A percentile compares a stretch with the other conserved stretches of the same genome.
These are phyloP conservation scores for Capronia epimyces DNA, from an alignment of 2,329 filamentous ascomycete genomes.

Conservation along the genomic window DNA sequence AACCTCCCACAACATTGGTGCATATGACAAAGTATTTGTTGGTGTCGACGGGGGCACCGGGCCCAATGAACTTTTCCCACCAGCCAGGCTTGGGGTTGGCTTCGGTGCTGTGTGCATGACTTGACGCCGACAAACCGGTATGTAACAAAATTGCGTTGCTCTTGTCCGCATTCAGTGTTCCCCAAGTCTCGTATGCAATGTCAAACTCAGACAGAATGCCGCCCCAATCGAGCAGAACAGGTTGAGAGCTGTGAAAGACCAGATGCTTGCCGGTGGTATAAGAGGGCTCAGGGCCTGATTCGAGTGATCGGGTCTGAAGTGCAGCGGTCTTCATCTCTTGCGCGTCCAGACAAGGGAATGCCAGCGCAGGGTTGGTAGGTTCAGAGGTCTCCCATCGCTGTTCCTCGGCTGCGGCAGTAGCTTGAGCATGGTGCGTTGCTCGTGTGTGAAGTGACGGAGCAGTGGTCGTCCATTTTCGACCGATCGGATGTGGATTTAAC, in stretches of 20 bases:
- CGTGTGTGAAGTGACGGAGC: conserved; percentile 19
- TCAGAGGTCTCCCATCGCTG: conserved; percentile 29
- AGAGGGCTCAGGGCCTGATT: conserved; percentile 80
- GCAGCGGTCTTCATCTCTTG: conserved; percentile 71
- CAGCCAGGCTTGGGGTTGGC: conserved; percentile 83
- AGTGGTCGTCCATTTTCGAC: neutral
- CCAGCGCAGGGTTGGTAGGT: conserved; percentile 74
- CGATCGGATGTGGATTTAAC: neutral
- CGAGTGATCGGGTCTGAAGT: conserved; percentile 56
- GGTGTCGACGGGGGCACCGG: conserved; percentile 78
- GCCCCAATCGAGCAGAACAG: conserved; percentile 87
- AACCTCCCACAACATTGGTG: conserved; percentile 93
- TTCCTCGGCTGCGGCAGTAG: conserved; percentile 24
- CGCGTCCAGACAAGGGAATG: conserved; percentile 84
- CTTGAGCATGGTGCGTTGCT: conserved; percentile 22
- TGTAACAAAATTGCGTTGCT: conserved; percentile 89
- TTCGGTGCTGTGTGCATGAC: conserved; percentile 88
- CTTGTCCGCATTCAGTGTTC: conserved; percentile 67
- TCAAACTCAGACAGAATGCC: conserved; percentile 84
- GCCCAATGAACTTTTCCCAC: conserved; percentile 99
- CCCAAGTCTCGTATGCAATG: conserved; percentile 92
- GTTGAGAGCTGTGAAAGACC: conserved; percentile 65
- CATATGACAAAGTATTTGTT: conserved; percentile 90
- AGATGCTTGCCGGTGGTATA: conserved; percentile 88
- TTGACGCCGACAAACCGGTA: conserved; percentile 93